Evolutionary conservation across 441 rosid genomes (phyloP), one percentile per base, ranked within the genome.

Genomic region (Populus hybrid): DNA sequence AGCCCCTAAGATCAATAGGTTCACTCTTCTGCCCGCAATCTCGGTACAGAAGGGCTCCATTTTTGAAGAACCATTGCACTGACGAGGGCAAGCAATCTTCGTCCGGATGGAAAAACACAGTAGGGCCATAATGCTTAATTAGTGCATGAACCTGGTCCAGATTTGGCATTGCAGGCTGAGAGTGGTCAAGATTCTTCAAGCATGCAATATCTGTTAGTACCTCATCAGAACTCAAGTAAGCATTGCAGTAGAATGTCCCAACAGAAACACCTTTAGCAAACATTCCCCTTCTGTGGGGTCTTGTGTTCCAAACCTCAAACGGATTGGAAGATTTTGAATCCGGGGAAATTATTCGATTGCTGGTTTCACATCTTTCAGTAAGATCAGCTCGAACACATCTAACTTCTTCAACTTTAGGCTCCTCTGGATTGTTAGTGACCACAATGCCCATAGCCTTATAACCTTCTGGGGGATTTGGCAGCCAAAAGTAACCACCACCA

Each of bases 11-110:
- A 70, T 89, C 87, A 76, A 90, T 91, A 21, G 80, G 68, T 80
- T 83, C 81, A 28, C 89, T 88, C 28, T 57, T 70, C 32, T 40
- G 35, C 50, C 80, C 78, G 19, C 90, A 88, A 64, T 82, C 78
- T 59, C 75, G 83, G 81, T 83, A 85, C 35, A 91, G 69, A 66
- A 88, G 79, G n/a, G 98, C 87, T 24, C 94, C 95, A 75, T 84
- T 89, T 73, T 87, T 76, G 78, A 93, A 93, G 84, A 91, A 86
- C 98, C 98, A 91, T 1, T 90, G 83, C 50, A 95, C 92, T 14
- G 98, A 93, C 10, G 93, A 95, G 21, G 98, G 97, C 74, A 95
- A 81, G 83, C 84, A 93, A 74, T 53, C 83, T 76, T 95, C 98
- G 4, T 82, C 83, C 8, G 94, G 94, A 85, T 93, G 97, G 81